Percentiles rank a stretch among this genome's conserved stretches.
Evolutionary conservation across 1,284 basidiomycete species (phyloP).

Genomic region (Rhodotorula sp.): DNA sequence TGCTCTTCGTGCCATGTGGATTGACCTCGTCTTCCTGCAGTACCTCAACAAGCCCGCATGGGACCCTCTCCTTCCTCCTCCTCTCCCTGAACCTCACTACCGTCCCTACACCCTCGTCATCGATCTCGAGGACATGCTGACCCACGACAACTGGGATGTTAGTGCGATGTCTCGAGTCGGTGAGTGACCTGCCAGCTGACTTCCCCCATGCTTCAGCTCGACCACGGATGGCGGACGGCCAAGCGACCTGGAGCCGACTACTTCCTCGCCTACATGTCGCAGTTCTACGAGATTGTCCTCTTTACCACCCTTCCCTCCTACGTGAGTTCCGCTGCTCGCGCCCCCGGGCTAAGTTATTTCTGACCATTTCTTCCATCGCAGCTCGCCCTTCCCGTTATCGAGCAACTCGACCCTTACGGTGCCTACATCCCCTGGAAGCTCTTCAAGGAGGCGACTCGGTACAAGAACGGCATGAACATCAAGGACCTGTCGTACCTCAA

Average conservation of each 20-base stretch:
- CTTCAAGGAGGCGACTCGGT: constrained; percentile 84
- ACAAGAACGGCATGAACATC: constrained; percentile 72
- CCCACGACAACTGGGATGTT: constrained; percentile 92
- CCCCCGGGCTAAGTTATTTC: not conserved
- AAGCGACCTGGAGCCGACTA: constrained; percentile 92
- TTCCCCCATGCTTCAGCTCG: constrained; percentile 40
- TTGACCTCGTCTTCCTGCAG: constrained; percentile 51
- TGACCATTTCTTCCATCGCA: too few species aligned
- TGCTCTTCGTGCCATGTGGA: not conserved
- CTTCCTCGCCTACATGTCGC: constrained; percentile 92
- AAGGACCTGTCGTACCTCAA: constrained; percentile 93
- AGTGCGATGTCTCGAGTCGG: constrained; percentile 48
- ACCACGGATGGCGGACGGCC: constrained; percentile 54
- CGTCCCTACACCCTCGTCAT: constrained; percentile 90
- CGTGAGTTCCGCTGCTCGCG: constrained; percentile 56
- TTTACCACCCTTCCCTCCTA: constrained; percentile 91
- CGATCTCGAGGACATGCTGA: constrained; percentile 87
- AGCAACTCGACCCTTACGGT: constrained; percentile 91
- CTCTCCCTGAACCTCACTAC: constrained; percentile 76
- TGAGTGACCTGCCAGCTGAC: constrained; percentile 10
- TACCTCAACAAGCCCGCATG: constrained; percentile 90
- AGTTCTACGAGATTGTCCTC: constrained; percentile 96
- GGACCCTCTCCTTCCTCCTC: constrained; percentile 85
- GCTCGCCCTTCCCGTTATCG: constrained; percentile 85
- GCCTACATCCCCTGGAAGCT: constrained; percentile 86